These are phyloP conservation scores for Aspergillus cejpii DNA, from an alignment of 2,329 filamentous ascomycete species.

Conservation along the genomic window DNA sequence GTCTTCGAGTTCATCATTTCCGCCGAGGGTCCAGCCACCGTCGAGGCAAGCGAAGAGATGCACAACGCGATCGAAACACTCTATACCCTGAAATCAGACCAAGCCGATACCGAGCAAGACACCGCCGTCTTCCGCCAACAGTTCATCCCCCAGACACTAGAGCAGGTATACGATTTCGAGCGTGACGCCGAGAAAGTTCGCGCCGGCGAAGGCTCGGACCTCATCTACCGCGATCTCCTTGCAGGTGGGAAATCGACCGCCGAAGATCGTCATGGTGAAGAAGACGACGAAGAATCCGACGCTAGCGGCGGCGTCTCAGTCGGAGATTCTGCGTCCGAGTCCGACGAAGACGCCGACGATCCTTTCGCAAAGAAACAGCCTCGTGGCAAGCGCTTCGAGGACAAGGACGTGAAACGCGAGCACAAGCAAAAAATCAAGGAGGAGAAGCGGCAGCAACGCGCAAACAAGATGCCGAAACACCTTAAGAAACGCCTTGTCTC, in stretches of 20 bases:
- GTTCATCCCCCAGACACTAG: slow-evolving; percentile 91
- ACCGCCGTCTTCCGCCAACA: slow-evolving; percentile 92
- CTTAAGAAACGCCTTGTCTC: slow-evolving; percentile 63
- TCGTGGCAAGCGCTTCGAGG: slow-evolving; percentile 76
- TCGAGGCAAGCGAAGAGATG: slow-evolving; percentile 49
- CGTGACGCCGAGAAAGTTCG: slow-evolving; percentile 74
- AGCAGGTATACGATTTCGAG: slow-evolving; percentile 95
- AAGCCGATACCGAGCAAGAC: slow-evolving; percentile 53
- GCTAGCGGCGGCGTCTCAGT: slow-evolving; percentile 32
- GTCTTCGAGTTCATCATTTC: slow-evolving; percentile 77
- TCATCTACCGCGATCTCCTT: slow-evolving; percentile 79
- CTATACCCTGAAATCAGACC: slow-evolving; percentile 51
- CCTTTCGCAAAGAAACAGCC: slow-evolving; percentile 61
- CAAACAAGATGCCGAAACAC: slow-evolving; percentile 94
- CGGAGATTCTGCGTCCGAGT: slow-evolving; percentile 34
- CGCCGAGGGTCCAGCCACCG: slow-evolving; percentile 44
- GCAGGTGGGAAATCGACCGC: slow-evolving; percentile 52
- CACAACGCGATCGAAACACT: slow-evolving; percentile 58
- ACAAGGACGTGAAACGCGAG: slow-evolving; percentile 81
- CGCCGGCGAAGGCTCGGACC: slow-evolving; percentile 64
- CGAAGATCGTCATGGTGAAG: slow-evolving; percentile 28
- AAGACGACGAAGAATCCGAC: slow-evolving; percentile 32
- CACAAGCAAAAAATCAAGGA: slow-evolving; percentile 93
- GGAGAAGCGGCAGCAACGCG: slow-evolving; percentile 85
- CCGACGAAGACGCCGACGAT: slow-evolving; percentile 45